Evolutionary conservation across 2,329 filamentous ascomycete species (phyloP), one percentile per base, ranked within the genome.

Genomic region (Penicillium sp.): DNA sequence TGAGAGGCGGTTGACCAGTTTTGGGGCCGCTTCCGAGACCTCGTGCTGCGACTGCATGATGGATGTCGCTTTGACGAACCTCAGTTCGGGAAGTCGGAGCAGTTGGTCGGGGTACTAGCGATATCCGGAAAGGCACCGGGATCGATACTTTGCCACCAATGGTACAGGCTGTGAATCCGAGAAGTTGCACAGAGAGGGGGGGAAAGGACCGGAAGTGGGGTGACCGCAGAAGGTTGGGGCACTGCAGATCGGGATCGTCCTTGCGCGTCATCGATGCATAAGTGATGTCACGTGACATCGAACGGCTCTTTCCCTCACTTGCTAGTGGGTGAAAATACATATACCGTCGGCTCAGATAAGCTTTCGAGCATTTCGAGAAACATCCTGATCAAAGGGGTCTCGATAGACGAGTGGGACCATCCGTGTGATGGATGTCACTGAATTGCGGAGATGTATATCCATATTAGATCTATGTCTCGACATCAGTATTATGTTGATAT

Each of bases 1-100:
- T 46, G 70, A 74, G 51, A 85, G 78, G 58, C 81, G 77, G 65
- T 87, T 88, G 33, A 70, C 70, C 53, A 85, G 71, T 54, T 69
- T 69, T 12, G 62, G 61, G 28, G 59, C 60, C 23, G 53, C 44
- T 5, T 62, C 67, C 6, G 60, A 47, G n/a, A 51, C 54, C 33
- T 60, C 59, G 28, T 67, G 62, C 29, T 66, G 64, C 44, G 63
- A 54, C 52, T 67, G 70, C 54, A 67, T 64, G 34, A 54, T 57
- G 45, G 62, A 64, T 23, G 63, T 58, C 21, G 66, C 60, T 66
- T 29, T 21, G 33, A 46, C 34, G 33, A 31, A 28, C 26, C 39
- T 38, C 36, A 7, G 23, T 15, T 28, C 6, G 15, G 41, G n/a
- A 26, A n/a, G 24, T 28, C 24, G 5, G 41, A 45, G 16, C 18